A percentile compares a stretch with the other conserved stretches of the same genome.
Evolutionary conservation across 495 filamentous ascomycete species (phyloP).

Genomic region (Mytilinidion resinicola): DNA sequence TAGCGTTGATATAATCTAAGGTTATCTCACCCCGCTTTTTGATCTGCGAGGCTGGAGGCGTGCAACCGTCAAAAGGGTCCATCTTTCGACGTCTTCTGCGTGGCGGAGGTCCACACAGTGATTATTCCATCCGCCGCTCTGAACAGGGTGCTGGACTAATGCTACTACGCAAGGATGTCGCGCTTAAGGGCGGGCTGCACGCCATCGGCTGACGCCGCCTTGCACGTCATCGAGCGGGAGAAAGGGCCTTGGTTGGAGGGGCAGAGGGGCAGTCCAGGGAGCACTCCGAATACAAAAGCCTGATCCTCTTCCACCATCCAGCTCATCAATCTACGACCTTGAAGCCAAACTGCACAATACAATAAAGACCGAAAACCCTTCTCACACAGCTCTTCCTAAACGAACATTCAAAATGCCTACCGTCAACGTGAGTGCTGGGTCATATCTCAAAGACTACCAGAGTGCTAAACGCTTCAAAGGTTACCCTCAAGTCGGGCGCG

Average conservation of each 20-base stretch:
- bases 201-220: conserved; percentile 4
- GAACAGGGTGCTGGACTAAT: too few species aligned
- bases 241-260: conserved; percentile 1
- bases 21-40: background rate
- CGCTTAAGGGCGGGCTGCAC: background rate
- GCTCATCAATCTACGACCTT: background rate
- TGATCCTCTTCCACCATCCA: background rate
- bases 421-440: conserved; percentile 54
- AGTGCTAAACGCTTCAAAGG: conserved; percentile 41
- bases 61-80: too few species aligned
- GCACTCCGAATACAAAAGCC: background rate
- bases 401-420: conserved; percentile 53
- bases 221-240: conserved; percentile 4
- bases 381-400: conserved; percentile 5
- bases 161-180: background rate
- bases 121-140: too few species aligned
- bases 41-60: background rate
- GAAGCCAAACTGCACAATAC: background rate
- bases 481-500: conserved; percentile 68
- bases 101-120: too few species aligned
- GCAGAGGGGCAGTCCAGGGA: background rate
- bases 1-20: conserved; percentile 3
- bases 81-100: too few species aligned
- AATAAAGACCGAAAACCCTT: background rate
- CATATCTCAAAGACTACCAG: too few species aligned